Percentiles rank a stretch among this genome's conserved stretches.
Conservation (phyloP, 2,329 filamentous ascomycete genomes). For the Xylariomycetidae sp. region DNA sequence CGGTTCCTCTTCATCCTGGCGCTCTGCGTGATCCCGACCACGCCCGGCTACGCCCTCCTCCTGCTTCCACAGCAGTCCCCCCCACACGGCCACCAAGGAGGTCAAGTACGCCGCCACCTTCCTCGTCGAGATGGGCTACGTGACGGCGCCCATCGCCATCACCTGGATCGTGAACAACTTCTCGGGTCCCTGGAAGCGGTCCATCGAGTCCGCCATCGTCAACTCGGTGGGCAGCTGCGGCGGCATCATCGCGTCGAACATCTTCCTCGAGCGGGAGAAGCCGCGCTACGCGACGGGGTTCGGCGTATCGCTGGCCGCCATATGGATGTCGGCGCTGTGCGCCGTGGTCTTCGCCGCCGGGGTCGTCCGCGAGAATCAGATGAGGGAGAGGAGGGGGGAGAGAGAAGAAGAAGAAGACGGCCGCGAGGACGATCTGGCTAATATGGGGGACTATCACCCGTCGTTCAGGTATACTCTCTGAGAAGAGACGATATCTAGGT, state of each 20-base stretch:
- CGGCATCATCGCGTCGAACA: conserved; percentile 31
- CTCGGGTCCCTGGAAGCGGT: conserved; percentile 47
- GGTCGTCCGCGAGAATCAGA: conserved; percentile 39
- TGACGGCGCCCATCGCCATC: conserved; percentile 31
- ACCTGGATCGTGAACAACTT: conserved; percentile 50
- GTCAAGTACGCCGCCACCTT: conserved; percentile 33
- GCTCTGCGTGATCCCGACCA: conserved; percentile 21
- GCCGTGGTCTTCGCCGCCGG: conserved; percentile 36
- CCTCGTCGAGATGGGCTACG: conserved; percentile 30
- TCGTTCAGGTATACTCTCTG: conserved; percentile 38
- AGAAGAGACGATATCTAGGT: no score
- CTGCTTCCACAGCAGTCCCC: no score
- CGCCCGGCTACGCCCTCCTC: conserved; percentile 30
- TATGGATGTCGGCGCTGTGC: conserved; percentile 26
- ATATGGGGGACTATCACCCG: conserved; percentile 49
- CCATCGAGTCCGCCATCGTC: conserved; percentile 43
- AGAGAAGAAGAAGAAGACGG: conserved; percentile 36
- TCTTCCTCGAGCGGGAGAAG: conserved; percentile 29
- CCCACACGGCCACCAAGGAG: conserved; percentile 16
- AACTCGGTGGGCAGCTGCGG: conserved; percentile 44
- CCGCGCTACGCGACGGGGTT: conserved; percentile 34
- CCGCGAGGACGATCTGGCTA: conserved; percentile 35
- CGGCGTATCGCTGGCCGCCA: conserved; percentile 27
- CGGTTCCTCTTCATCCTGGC: conserved; percentile 30
- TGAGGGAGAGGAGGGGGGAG: conserved; percentile 40